Conservation (phyloP, 1,284 basidiomycete species). For the Pseudozyma sp. region DNA sequence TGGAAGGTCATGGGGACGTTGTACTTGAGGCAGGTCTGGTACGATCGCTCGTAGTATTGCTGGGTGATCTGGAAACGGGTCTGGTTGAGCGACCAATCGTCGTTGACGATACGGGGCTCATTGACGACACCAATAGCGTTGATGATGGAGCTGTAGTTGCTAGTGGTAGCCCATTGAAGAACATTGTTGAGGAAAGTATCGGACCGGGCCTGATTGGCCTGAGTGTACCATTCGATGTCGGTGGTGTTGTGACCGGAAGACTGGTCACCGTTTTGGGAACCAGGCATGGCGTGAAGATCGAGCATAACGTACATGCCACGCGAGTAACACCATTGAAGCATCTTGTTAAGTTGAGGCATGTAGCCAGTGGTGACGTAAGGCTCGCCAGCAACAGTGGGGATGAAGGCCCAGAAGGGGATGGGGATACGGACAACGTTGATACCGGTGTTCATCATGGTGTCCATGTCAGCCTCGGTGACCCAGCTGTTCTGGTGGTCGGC, state of each 20-base stretch:
- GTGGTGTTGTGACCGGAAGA: constrained; percentile 65
- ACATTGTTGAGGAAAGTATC: constrained; percentile 51
- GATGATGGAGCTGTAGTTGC: constrained; percentile 62
- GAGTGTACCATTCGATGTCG: constrained; percentile 51
- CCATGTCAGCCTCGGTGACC: constrained; percentile 69
- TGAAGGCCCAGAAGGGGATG: constrained; percentile 68
- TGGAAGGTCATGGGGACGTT: constrained; percentile 62
- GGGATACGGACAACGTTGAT: constrained; percentile 70
- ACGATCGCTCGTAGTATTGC: constrained; percentile 55
- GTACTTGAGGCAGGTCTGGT: constrained; percentile 37
- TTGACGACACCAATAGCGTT: constrained; percentile 62
- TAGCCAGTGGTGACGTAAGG: constrained; percentile 58
- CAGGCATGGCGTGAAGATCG: constrained; percentile 71
- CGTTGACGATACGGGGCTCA: constrained; percentile 56
- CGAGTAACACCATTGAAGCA: constrained; percentile 65
- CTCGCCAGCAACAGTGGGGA: constrained; percentile 53
- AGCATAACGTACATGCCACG: constrained; percentile 70
- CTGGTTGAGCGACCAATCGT: constrained; percentile 36
- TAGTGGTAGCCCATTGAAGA: constrained; percentile 52
- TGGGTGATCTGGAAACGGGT: constrained; percentile 33
- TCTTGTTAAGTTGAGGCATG: constrained; percentile 55
- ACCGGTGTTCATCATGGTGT: constrained; percentile 61
- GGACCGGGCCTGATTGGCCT: constrained; percentile 55
- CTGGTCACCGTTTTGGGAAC: constrained; percentile 70
- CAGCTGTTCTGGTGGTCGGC: constrained; percentile 68